phyloP scores from a whole-genome alignment of 495 filamentous ascomycete species.

The Hyaloscypha finlandica region DNA sequence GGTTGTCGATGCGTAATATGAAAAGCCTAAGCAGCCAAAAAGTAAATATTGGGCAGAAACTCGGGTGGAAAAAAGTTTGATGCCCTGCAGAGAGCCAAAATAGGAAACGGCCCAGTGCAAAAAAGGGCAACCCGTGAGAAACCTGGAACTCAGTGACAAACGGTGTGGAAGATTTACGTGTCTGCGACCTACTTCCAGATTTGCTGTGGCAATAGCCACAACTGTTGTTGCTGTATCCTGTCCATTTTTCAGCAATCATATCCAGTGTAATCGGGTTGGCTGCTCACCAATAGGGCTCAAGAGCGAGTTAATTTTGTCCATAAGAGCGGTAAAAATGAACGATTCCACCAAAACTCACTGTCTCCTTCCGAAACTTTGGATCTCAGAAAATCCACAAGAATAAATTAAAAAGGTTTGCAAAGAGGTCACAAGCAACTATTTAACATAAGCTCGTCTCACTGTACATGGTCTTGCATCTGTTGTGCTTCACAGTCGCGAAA shows the following conservation, averaged over 20 bases:
- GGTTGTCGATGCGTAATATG: conserved; percentile 75
- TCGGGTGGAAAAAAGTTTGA: not conserved
- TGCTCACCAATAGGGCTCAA: too few relatives aligned
- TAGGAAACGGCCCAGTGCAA: not conserved
- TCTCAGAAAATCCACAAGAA: too few relatives aligned
- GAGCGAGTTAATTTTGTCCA: too few relatives aligned
- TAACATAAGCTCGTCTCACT: too few relatives aligned
- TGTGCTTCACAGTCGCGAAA: too few relatives aligned
- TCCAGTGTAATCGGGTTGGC: not conserved
- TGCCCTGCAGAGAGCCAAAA: conserved; percentile 6
- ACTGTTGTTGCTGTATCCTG: conserved; percentile 30
- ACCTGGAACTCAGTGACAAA: not conserved
- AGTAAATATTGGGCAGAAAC: conserved; percentile 15
- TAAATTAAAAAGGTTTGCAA: too few relatives aligned
- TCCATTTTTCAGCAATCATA: conserved; percentile 25
- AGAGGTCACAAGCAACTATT: too few relatives aligned
- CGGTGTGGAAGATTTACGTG: conserved; percentile 24
- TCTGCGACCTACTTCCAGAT: conserved; percentile 30
- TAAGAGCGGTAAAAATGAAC: too few relatives aligned
- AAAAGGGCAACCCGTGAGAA: not conserved
- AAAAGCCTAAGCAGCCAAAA: conserved; percentile 62
- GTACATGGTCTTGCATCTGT: too few relatives aligned
- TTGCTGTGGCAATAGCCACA: conserved; percentile 32
- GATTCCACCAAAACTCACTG: too few relatives aligned
- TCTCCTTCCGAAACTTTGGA: too few relatives aligned